These are phyloP conservation scores for Isabelozyma pseudorhagii DNA, from an alignment of 805 yeast genomes.

Conservation along the genomic window DNA sequence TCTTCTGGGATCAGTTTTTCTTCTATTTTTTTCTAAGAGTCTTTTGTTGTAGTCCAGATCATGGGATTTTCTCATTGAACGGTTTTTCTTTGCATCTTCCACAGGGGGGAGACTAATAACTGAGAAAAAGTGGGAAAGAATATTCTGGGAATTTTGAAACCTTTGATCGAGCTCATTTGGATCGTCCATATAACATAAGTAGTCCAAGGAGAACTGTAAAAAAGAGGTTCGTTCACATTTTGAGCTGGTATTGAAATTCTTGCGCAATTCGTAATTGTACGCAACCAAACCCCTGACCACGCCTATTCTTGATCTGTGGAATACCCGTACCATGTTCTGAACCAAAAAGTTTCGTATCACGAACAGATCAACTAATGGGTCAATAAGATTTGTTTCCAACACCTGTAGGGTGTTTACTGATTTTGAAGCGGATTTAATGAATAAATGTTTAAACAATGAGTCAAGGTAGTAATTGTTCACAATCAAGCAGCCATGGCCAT, in stretches of 20 bases:
- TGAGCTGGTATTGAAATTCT: not conserved
- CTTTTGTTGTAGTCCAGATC: not conserved
- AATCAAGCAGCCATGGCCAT: slow-evolving; percentile 21
- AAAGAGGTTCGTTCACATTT: slow-evolving; percentile 3
- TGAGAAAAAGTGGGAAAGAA: not conserved
- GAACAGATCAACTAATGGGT: slow-evolving; percentile 8
- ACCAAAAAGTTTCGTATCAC: slow-evolving; percentile 3
- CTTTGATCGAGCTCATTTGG: not conserved
- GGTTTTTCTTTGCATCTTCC: not conserved
- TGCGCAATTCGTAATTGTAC: slow-evolving; percentile 2
- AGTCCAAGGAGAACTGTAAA: slow-evolving; percentile 11
- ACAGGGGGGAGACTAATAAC: not conserved
- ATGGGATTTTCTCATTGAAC: not conserved
- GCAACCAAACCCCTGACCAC: slow-evolving; percentile 3
- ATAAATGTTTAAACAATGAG: slow-evolving; percentile 2
- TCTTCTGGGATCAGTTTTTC: not conserved
- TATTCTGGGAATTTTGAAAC: not conserved
- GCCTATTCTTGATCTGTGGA: slow-evolving; percentile 1
- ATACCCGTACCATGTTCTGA: not conserved
- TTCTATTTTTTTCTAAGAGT: not conserved
- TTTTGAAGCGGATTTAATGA: not conserved
- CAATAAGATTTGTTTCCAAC: slow-evolving; percentile 11
- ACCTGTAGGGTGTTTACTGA: slow-evolving; percentile 2
- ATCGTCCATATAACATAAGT: slow-evolving; percentile 16
- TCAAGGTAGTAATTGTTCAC: slow-evolving; percentile 13